Evolutionary conservation across 768 basidiomycete genomes (phyloP), one percentile per base, ranked within the genome.

Genomic region (Strobilomyces dryophilus): DNA sequence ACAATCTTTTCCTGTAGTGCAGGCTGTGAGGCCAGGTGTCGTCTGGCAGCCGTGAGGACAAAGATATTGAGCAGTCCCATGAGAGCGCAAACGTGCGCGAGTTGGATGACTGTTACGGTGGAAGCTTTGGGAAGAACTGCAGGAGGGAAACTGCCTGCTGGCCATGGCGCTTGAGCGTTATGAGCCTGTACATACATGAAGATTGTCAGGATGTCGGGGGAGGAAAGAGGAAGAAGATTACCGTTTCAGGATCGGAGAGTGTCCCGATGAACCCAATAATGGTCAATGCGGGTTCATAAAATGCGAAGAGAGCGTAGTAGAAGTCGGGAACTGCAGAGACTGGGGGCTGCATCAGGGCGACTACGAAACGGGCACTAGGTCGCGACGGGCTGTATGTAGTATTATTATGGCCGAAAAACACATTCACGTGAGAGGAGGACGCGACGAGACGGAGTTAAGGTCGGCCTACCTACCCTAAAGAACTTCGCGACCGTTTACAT

Each of bases 151-250:
- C 58, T 70, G 52, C 71, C 68, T 21, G 67, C 45, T 21, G 82
- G 76, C 88, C 88, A 89, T 24, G 88, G 87, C 2, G 88, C 88
- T 69, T 90, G 88, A 42, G 76, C 68, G 62, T 89, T 85, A 58
- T 89, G 83, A 4, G 82, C 79, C 88, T 91, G 62, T 24, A 2
- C 24, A 4, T 24, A 24, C 24, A 24, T 24, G 32, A 34, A 18
- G 35, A 50, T 47, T 21, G 39, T 53, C 36, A 55, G 45, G 42
- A 18, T 26, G 24, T 12, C 47, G 20, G 18, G 42, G 31, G 21
- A 51, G 27, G 26, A 21, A 21, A 31, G 36, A 44, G 51, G 36
- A 24, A 39, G 2, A 6, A 32, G 8, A 80, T 68, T 72, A 84
- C 86, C 59, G 77, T 72, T 68, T 79, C 77, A 15, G 87, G 89